phyloP scores from a whole-genome alignment of 306 rosid genomes.

The Bauhinia variegata region DNA sequence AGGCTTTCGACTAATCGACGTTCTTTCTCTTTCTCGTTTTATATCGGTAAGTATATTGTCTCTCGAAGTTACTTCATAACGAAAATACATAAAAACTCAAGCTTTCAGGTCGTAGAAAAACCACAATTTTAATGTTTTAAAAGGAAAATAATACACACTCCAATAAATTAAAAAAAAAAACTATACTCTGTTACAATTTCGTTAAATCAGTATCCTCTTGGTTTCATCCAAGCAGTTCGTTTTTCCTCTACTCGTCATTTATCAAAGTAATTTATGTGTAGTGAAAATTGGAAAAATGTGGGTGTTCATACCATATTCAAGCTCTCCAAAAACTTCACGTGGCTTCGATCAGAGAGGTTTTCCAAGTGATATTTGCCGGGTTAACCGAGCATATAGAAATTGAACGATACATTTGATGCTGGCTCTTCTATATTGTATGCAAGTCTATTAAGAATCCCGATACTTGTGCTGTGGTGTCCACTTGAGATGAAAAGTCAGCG shows the following conservation, averaged over 20 bases:
- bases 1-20: too few species aligned
- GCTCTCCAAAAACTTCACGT: not conserved
- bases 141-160: not conserved
- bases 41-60: too few species aligned
- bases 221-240: not conserved
- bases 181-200: not conserved
- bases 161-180: too few species aligned
- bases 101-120: not conserved
- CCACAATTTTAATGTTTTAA: not conserved
- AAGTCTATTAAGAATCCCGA: constrained; percentile 44
- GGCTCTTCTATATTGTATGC: too few species aligned
- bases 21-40: too few species aligned
- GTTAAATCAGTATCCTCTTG: not conserved
- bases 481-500: constrained; percentile 53
- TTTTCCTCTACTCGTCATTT: too few species aligned
- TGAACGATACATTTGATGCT: too few species aligned
- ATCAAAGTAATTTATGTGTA: too few species aligned
- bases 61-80: too few species aligned
- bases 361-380: too few species aligned
- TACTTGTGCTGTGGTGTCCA: constrained; percentile 72
- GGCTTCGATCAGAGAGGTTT: not conserved
- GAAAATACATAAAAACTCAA: not conserved
- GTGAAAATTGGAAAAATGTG: not conserved
- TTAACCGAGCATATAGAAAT: too few species aligned
- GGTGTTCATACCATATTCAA: constrained; percentile 14